Percentiles rank a stretch among this genome's conserved stretches.
These are phyloP conservation scores for Diaporthe citriasiana DNA, from an alignment of 2,329 filamentous ascomycete genomes.

Conservation along the genomic window DNA sequence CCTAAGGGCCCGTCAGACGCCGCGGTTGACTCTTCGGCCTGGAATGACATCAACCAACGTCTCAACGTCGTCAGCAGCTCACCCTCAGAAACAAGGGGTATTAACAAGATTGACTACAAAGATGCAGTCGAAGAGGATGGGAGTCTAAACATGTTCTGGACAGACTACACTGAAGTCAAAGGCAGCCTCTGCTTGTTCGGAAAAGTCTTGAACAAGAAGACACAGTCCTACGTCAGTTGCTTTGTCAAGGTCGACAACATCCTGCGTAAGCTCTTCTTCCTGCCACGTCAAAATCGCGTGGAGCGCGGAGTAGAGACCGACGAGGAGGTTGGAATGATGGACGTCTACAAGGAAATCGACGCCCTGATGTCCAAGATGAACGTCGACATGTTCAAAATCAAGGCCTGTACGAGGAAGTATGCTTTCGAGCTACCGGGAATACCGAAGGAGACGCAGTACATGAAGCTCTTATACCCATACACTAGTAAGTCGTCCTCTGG, in stretches of 20 bases:
- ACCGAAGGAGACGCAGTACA: constrained; percentile 89
- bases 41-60: constrained; percentile 88
- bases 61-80: constrained; percentile 88
- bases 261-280: constrained; percentile 90
- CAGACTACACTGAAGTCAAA: constrained; percentile 93
- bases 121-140: constrained; percentile 96
- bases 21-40: constrained; percentile 82
- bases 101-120: constrained; percentile 86
- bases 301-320: constrained; percentile 75
- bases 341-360: constrained; percentile 93
- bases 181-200: constrained; percentile 95
- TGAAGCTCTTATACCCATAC: constrained; percentile 97
- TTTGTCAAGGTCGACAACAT: constrained; percentile 98
- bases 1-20: constrained; percentile 67
- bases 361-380: constrained; percentile 88
- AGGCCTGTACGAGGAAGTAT: constrained; percentile 90
- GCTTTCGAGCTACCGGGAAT: constrained; percentile 92
- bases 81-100: constrained; percentile 69
- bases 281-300: constrained; percentile 78
- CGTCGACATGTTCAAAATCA: constrained; percentile 94
- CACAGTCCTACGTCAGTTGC: constrained; percentile 84
- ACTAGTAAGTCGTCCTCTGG: constrained; percentile 68
- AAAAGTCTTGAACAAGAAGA: constrained; percentile 93
- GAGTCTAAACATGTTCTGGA: constrained; percentile 95
- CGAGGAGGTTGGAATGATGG: constrained; percentile 86